Evolutionary conservation across 345 rosid genomes (phyloP).

Genomic region (Citrus trifoliata): DNA sequence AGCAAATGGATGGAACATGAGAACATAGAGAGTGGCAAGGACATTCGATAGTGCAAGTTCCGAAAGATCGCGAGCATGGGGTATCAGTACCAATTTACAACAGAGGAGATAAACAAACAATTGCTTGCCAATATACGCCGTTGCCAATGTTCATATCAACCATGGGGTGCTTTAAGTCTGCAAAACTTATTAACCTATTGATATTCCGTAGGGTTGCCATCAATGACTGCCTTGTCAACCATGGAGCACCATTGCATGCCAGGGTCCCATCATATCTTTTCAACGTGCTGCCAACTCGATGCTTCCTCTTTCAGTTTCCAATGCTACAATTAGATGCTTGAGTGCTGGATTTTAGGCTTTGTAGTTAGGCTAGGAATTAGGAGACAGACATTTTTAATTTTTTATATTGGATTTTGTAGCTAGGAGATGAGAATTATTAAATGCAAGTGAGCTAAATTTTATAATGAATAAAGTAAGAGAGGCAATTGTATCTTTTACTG

Average conservation of each 20-base stretch:
- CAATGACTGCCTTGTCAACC: constrained; percentile 1
- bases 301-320: neutral
- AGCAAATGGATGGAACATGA: too few species aligned
- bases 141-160: neutral
- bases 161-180: neutral
- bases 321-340: neutral
- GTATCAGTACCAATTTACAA: neutral
- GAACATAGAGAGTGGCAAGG: too few species aligned
- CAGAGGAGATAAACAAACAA: neutral
- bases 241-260: neutral
- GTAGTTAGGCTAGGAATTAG: too few species aligned
- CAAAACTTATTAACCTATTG: neutral
- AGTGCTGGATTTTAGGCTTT: neutral
- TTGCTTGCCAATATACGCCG: neutral
- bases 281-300: neutral
- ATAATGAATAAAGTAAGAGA: neutral
- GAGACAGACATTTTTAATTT: too few species aligned
- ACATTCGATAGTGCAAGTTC: neutral
- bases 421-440: neutral
- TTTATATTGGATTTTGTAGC: neutral
- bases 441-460: neutral
- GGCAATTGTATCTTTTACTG: neutral
- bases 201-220: neutral
- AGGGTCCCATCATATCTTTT: neutral
- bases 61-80: neutral